These are phyloP conservation scores for Magnaporthales sp. DNA, from an alignment of 2,329 filamentous ascomycete species.

Conservation along the genomic window DNA sequence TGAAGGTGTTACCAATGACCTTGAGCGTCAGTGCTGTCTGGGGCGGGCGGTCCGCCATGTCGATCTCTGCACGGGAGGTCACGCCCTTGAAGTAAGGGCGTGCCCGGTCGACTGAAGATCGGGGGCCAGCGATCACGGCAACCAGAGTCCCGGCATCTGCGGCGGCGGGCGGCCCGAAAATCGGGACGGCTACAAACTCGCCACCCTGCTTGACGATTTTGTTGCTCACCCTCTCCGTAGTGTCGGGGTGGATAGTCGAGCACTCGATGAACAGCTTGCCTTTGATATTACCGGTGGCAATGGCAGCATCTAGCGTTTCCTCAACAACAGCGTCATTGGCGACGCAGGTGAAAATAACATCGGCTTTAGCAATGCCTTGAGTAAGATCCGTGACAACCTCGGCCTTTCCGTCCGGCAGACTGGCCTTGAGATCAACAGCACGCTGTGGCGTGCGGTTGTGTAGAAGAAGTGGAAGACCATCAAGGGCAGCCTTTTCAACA, in stretches of 20 bases:
- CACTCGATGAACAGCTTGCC: slow-evolving; percentile 80
- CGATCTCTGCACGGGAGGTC: slow-evolving; percentile 58
- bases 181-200: slow-evolving; percentile 62
- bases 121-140: slow-evolving; percentile 62
- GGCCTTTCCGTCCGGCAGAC: slow-evolving; percentile 52
- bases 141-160: slow-evolving; percentile 64
- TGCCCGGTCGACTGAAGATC: slow-evolving; percentile 50
- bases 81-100: slow-evolving; percentile 66
- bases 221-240: slow-evolving; percentile 57
- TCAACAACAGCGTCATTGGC: slow-evolving; percentile 69
- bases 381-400: slow-evolving; percentile 54
- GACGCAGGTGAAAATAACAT: slow-evolving; percentile 77
- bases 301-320: slow-evolving; percentile 47
- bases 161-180: slow-evolving; percentile 65
- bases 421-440: slow-evolving; percentile 52
- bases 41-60: slow-evolving; percentile 61
- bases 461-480: slow-evolving; percentile 58
- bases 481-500: slow-evolving; percentile 64
- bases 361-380: slow-evolving; percentile 58
- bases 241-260: slow-evolving; percentile 81
- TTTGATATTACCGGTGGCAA: slow-evolving; percentile 41
- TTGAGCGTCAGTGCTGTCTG: slow-evolving; percentile 66
- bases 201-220: slow-evolving; percentile 50
- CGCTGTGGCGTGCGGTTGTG: slow-evolving; percentile 71
- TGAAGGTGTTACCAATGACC: slow-evolving; percentile 78